Conservation (phyloP, 164 flowering plant species). For the Protea cynaroides region DNA sequence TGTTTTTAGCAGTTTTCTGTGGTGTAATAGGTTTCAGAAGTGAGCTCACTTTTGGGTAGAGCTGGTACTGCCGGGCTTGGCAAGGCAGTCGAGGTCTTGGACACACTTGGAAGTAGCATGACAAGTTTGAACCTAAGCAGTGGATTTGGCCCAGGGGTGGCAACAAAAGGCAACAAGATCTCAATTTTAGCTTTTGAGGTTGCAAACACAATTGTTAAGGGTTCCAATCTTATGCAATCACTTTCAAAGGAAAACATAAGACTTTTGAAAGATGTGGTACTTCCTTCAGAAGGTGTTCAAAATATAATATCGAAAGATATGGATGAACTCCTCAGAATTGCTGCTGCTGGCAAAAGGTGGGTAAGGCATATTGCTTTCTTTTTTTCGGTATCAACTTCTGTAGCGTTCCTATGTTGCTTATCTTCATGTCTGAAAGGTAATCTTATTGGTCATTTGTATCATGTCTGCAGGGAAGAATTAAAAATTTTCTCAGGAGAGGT, state of each 20-base stretch:
- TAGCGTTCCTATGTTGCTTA: not conserved
- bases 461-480: conserved; percentile 65
- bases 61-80: conserved; percentile 84
- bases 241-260: conserved; percentile 68
- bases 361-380: not conserved
- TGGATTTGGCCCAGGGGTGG: conserved; percentile 68
- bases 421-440: not conserved
- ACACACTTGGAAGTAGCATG: conserved; percentile 92
- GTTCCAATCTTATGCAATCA: conserved; percentile 76
- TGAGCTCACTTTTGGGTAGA: conserved; percentile 71
- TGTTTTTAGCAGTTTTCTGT: not conserved
- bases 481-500: conserved; percentile 77
- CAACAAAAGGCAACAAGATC: conserved; percentile 71
- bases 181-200: conserved; percentile 85
- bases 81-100: conserved; percentile 88
- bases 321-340: conserved; percentile 69
- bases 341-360: conserved; percentile 92
- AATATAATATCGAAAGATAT: conserved; percentile 61
- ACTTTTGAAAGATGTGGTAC: conserved; percentile 65
- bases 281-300: conserved; percentile 84
- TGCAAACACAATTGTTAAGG: conserved; percentile 85
- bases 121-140: conserved; percentile 53
- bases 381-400: not conserved
- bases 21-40: conserved; percentile 58
- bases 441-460: conserved; percentile 5